Conservation (phyloP, 192 early-diverging fungal species). For the Coemansia sp. region DNA sequence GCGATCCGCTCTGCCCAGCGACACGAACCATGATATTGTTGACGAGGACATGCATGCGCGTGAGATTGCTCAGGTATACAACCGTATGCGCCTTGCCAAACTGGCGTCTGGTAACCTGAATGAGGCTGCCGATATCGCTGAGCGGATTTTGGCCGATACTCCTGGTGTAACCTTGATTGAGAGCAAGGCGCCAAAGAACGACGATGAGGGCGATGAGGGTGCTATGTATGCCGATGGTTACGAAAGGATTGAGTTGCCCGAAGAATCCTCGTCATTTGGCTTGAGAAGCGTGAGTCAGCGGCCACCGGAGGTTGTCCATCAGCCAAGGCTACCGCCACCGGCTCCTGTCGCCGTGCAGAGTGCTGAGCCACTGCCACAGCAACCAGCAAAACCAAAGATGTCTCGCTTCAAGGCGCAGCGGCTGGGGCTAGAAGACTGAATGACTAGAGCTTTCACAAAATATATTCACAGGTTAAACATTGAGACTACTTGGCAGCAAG, state of each 20-base stretch:
- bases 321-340: neutral
- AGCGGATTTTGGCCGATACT: conserved; percentile 19
- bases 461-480: too few relatives aligned
- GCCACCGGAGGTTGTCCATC: conserved; percentile 34
- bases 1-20: neutral
- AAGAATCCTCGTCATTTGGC: conserved; percentile 12
- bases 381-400: conserved; percentile 38
- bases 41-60: conserved; percentile 49
- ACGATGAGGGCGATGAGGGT: conserved; percentile 7
- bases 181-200: conserved; percentile 2
- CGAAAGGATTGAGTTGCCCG: conserved; percentile 27
- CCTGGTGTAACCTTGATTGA: conserved; percentile 30
- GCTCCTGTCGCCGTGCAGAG: neutral
- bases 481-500: neutral
- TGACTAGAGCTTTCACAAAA: too few relatives aligned
- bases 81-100: conserved; percentile 24
- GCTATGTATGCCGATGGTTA: neutral
- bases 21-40: conserved; percentile 17
- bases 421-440: conserved; percentile 31
- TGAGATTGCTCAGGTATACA: conserved; percentile 52
- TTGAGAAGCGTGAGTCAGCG: neutral
- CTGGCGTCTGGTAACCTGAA: conserved; percentile 38
- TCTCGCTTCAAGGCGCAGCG: conserved; percentile 56
- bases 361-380: neutral
- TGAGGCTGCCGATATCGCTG: conserved; percentile 35